Conservation (phyloP, 345 rosid species). For the Psidium friedrichsthalianum region DNA sequence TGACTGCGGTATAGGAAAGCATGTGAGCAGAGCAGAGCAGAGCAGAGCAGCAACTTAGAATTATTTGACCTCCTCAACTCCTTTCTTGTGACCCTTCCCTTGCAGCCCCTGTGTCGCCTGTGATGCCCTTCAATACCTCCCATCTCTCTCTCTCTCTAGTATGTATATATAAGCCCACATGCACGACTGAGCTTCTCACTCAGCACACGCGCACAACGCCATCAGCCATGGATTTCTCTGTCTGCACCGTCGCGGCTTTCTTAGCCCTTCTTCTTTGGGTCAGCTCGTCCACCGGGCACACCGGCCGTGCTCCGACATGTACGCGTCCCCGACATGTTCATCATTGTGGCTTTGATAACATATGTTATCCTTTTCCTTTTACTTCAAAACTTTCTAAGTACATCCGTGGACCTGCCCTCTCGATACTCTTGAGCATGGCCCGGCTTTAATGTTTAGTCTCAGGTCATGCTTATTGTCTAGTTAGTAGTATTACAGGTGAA, state of each 20-base stretch:
- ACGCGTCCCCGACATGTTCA: neutral
- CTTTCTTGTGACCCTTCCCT: conserved; percentile 1
- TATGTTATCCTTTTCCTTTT: neutral
- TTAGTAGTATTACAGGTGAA: neutral
- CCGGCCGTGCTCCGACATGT: neutral
- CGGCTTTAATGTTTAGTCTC: neutral
- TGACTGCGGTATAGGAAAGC: neutral
- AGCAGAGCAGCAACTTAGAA: neutral
- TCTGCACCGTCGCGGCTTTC: neutral
- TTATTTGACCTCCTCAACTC: neutral
- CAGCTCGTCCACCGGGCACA: neutral
- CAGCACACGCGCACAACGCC: neutral
- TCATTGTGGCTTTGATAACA: neutral
- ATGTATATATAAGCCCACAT: neutral
- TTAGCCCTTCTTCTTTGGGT: neutral
- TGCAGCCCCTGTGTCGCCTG: neutral
- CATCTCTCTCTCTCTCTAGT: neutral
- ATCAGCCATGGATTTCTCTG: neutral
- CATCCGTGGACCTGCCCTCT: neutral
- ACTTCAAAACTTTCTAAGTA: neutral
- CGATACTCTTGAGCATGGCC: neutral
- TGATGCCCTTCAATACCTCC: conserved; percentile 3
- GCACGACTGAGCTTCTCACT: neutral
- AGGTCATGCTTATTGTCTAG: neutral
- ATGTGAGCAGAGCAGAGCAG: neutral